Evolutionary conservation across 2,329 filamentous ascomycete species (phyloP), one percentile per base, ranked within the genome.

Genomic region (Microthyrium microscopicum): DNA sequence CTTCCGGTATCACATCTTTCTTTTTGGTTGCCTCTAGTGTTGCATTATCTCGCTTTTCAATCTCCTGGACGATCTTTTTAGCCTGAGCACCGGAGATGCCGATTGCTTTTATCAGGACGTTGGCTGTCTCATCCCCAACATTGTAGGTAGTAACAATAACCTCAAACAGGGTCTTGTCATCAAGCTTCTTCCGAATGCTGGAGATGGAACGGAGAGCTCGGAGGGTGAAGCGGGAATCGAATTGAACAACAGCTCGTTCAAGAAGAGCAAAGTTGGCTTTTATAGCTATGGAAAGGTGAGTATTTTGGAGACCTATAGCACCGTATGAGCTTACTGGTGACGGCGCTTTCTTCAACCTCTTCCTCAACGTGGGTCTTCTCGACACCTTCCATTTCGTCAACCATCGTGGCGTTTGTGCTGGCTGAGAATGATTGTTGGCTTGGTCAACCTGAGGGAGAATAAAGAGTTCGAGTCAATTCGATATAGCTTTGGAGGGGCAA

Each of bases 151-250:
- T 77, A 45, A 73, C 72, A 49, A 93, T 79, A 48, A 78, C 77
- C 55, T 81, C 74, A 32, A 76, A 71, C 44, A 94, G 66, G 45
- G 92, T 75, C 45, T 87, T 80, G 38, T 80, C 70, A 11, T 77
- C 81, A 45, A 93, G 68, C 44, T 82, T 74, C 67, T 95, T 95
- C 55, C 89, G 83, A 54, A 95, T 76, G 35, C 84, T 85, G 26
- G 89, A 93, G 61, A 95, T 92, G 46, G 85, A 92, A 49, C 89
- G 79, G 42, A 98, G 71, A 40, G 89, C 89, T 52, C 89, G 74
- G 42, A 98, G 77, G 37, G 87, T 83, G 61, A 94, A 98, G 63
- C 89, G 77, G 39, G 85, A 74, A 60, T 98, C 89, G 56, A 95
- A 98, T 47, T 91, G 73, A 43, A 76, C 68, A 42, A 98, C 87